Evolutionary conservation across 768 basidiomycete genomes (phyloP).

Genomic region (Pleurotus platypus): DNA sequence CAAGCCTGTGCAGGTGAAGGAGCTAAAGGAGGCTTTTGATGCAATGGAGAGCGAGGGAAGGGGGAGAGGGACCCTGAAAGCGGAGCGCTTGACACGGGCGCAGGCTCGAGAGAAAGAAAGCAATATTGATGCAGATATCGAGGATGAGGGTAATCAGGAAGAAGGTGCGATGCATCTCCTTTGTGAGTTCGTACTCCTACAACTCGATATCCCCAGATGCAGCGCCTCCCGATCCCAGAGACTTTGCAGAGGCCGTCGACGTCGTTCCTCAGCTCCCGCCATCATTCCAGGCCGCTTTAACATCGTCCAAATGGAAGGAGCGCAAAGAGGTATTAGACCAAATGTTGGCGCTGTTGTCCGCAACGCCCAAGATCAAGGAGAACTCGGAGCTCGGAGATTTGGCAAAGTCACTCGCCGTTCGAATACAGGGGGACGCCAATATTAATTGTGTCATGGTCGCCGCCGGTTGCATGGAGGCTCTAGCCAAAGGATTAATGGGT

Average conservation of each 20-base stretch:
- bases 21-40: conserved; percentile 89
- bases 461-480: conserved; percentile 76
- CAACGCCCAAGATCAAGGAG: conserved; percentile 77
- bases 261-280: conserved; percentile 73
- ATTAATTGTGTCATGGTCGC: conserved; percentile 93
- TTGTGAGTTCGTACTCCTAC: conserved; percentile 9
- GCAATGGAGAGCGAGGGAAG: conserved; percentile 78
- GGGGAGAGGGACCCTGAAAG: conserved; percentile 78
- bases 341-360: conserved; percentile 62
- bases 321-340: conserved; percentile 90
- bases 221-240: conserved; percentile 68
- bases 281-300: conserved; percentile 68
- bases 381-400: conserved; percentile 75
- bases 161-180: conserved; percentile 38
- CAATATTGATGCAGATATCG: conserved; percentile 29
- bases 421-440: conserved; percentile 88
- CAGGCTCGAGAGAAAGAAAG: conserved; percentile 71
- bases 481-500: conserved; percentile 78
- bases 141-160: conserved; percentile 31
- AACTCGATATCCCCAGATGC: conserved; percentile 31
- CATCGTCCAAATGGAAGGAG: conserved; percentile 98
- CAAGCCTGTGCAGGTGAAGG: conserved; percentile 96
- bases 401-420: conserved; percentile 68
- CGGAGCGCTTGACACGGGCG: conserved; percentile 72
- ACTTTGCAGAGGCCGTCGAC: conserved; percentile 78